phyloP scores from a whole-genome alignment of 257 asterid genomes.

The Vinca minor region DNA sequence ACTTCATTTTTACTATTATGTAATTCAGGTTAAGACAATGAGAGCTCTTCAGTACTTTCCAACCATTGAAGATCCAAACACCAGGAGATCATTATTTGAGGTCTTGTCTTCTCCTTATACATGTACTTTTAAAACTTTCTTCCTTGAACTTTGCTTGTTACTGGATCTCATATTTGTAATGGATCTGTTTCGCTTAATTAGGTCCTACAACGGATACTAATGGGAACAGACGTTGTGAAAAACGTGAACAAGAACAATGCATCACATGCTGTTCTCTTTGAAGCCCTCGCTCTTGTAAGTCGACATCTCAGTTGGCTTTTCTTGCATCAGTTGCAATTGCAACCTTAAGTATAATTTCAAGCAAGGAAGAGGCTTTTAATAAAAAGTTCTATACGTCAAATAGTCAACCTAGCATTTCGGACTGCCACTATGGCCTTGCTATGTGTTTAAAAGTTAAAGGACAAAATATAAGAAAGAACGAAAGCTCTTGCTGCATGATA shows the following conservation, averaged over 20 bases:
- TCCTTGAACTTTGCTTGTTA: background rate
- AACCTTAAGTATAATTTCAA: background rate
- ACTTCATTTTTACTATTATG: background rate
- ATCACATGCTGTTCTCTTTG: slow-evolving; percentile 98
- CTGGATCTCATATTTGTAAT: slow-evolving; percentile 3
- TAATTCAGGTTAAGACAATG: slow-evolving; percentile 86
- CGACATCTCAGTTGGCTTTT: background rate
- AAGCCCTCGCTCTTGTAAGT: slow-evolving; percentile 98
- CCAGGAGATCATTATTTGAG: slow-evolving; percentile 96
- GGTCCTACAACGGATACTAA: slow-evolving; percentile 94
- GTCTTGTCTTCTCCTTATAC: slow-evolving; percentile 27
- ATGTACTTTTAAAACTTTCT: background rate
- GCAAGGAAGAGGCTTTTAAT: background rate
- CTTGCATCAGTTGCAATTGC: background rate
- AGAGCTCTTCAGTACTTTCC: slow-evolving; percentile 99
- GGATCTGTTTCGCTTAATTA: slow-evolving; percentile 26
- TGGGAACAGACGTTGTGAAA: slow-evolving; percentile 99
- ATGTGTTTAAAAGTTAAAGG: background rate
- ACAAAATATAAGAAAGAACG: background rate
- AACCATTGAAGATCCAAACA: slow-evolving; percentile 89
- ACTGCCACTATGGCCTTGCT: background rate
- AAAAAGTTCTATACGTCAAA: background rate
- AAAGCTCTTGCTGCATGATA: background rate
- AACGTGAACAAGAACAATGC: slow-evolving; percentile 99
- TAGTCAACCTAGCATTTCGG: background rate